Percentiles rank a stretch among this genome's conserved stretches.
These are phyloP conservation scores for Carallia pectinifolia DNA, from an alignment of 345 rosid species.

Conservation along the genomic window DNA sequence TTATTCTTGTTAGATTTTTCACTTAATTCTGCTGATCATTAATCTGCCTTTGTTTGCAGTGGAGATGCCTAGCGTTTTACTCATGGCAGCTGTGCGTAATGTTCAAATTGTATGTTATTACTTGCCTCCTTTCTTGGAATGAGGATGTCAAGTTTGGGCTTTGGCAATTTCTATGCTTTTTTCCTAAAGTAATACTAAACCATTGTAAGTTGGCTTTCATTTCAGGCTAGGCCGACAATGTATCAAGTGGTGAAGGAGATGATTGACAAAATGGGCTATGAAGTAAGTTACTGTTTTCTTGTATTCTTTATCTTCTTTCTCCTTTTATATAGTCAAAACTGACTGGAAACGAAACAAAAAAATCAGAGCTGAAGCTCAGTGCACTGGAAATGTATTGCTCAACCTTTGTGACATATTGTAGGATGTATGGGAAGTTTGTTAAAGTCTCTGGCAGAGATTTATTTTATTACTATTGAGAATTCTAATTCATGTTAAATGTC, in stretches of 20 bases:
- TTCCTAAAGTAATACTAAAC: slow-evolving; percentile 11
- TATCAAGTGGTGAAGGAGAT: slow-evolving; percentile 91
- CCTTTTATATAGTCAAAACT: not conserved
- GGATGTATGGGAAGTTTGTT: not conserved
- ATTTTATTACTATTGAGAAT: not conserved
- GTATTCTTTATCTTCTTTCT: not conserved
- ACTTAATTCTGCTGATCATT: not conserved
- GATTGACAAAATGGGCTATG: slow-evolving; percentile 89
- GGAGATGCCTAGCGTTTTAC: slow-evolving; percentile 96
- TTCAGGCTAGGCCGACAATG: slow-evolving; percentile 89
- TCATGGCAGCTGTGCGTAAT: slow-evolving; percentile 91
- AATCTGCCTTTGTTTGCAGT: slow-evolving; percentile 49
- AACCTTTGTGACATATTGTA: not conserved
- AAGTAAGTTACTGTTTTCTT: slow-evolving; percentile 40
- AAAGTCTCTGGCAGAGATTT: not conserved
- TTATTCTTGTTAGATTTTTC: not conserved
- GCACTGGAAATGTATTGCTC: not conserved
- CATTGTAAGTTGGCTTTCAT: slow-evolving; percentile 29
- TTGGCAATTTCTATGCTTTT: slow-evolving; percentile 1
- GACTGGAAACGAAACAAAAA: not conserved
- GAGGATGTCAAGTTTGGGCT: slow-evolving; percentile 11
- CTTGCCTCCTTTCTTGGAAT: not conserved
- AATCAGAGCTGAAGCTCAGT: not conserved
- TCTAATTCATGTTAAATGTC: not conserved
- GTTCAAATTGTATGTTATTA: slow-evolving; percentile 65